Evolutionary conservation across 371 early-diverging fungal genomes (phyloP), one percentile per base, ranked within the genome.

Genomic region (Apophysomyces variabilis): DNA sequence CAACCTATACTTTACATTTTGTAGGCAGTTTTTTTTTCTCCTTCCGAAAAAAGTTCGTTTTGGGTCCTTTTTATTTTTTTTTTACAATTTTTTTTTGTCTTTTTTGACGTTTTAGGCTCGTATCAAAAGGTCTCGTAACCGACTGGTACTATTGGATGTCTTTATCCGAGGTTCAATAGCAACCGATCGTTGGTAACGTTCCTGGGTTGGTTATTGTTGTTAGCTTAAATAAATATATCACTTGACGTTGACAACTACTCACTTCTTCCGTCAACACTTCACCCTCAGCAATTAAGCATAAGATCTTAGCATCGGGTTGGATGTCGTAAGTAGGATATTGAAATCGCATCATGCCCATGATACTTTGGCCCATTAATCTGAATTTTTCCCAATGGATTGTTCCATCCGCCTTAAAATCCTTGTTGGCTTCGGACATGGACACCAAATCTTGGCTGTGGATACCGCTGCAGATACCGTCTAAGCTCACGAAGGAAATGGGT

Each of bases 381-480:
- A 86, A 87, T 61, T 87, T 87, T 64, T 87, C 84, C 88, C 88
- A 87, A 38, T 87, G 86, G 43, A 87, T 70, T 4, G 83, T 76
- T 1, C 85, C 83, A 58, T 85, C 85, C n/a, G 72, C 54, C 38
- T 79, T 79, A 41, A 81, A 79, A 57, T 87, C 88, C 47, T 80
- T 81, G 68, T 87, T 87, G 60, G 84, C 88, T 64, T 87, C 88
- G 18, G 84, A 78, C 16, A 85, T 73, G 26, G 85, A 84, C 13
- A 87, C 66, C 57, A 87, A 47, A 59, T 87, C 88, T 58, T 79
- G 83, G 57, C 74, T 78, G 62, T 87, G 88, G 36, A 87, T 79
- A 13, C 88, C 88, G 43, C 84, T 84, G 63, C 14, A 46, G 38
- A 37, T n/a, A 16, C 39, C 16, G 21, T 36, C 38, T 59, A 18